Percentiles rank a stretch among this genome's conserved stretches.
Evolutionary conservation across 352 stramenopile species (phyloP).

Genomic region (Globisporangium orthogonon): DNA sequence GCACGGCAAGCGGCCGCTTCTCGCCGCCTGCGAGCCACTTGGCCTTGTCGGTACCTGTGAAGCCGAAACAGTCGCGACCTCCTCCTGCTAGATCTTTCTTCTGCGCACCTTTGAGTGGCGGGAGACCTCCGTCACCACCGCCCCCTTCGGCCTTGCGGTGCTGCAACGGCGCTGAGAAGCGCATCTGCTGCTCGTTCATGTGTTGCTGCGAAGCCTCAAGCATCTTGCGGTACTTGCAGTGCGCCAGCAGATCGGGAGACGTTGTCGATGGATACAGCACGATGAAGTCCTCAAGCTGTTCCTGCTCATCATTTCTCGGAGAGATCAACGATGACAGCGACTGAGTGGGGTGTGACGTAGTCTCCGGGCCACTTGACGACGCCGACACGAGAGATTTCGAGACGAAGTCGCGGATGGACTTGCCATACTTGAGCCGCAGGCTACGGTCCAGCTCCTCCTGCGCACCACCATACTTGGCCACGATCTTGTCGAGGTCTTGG

Average conservation of each 20-base stretch:
- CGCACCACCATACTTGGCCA: slow-evolving; percentile 54
- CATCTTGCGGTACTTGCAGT: slow-evolving; percentile 69
- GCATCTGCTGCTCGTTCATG: slow-evolving; percentile 77
- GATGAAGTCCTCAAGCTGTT: slow-evolving; percentile 59
- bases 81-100: slow-evolving; percentile 40
- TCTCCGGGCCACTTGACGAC: background rate
- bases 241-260: slow-evolving; percentile 2
- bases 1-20: slow-evolving; percentile 58
- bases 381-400: background rate
- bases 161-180: slow-evolving; percentile 71
- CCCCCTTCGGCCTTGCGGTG: slow-evolving; percentile 35
- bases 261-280: slow-evolving; percentile 56
- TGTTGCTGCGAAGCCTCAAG: slow-evolving; percentile 73
- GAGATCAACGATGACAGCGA: background rate
- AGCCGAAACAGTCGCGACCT: slow-evolving; percentile 75
- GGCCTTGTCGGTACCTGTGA: slow-evolving; percentile 72
- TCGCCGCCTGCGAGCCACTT: slow-evolving; percentile 39
- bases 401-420: slow-evolving; percentile 41
- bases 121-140: slow-evolving; percentile 27
- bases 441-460: slow-evolving; percentile 63
- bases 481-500: slow-evolving; percentile 66
- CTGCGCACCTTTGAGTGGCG: slow-evolving; percentile 43
- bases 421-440: slow-evolving; percentile 63
- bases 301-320: slow-evolving; percentile 17
- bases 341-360: background rate